phyloP scores from a whole-genome alignment of 1,284 basidiomycete genomes.

The Takashimella koratensis region DNA sequence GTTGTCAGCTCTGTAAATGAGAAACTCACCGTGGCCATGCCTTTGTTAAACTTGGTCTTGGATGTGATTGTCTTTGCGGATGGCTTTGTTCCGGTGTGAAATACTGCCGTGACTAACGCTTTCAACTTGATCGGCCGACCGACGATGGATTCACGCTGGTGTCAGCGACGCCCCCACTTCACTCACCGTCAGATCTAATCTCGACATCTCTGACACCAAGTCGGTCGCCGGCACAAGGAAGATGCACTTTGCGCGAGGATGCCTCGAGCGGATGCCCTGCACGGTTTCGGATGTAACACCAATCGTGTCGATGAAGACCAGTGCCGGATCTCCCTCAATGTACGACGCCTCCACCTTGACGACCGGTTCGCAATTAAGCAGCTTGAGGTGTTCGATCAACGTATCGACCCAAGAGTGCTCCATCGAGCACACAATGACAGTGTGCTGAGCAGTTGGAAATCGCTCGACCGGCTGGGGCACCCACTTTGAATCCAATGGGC shows the following conservation, averaged over 20 bases:
- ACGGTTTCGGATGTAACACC: slow-evolving; percentile 9
- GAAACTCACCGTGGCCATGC: slow-evolving; percentile 2
- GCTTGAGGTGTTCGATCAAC: slow-evolving; percentile 17
- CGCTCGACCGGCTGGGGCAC: slow-evolving; percentile 4
- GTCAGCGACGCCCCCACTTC: background rate
- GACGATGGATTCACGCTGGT: slow-evolving; percentile 32
- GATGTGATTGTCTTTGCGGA: background rate
- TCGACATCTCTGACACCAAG: slow-evolving; percentile 9
- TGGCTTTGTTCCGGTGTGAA: background rate
- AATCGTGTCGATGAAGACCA: slow-evolving; percentile 19
- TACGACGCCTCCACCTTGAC: background rate
- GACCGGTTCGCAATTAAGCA: slow-evolving; percentile 21
- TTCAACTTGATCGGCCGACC: slow-evolving; percentile 40
- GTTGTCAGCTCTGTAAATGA: background rate
- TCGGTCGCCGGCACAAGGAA: slow-evolving; percentile 28
- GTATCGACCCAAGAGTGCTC: background rate
- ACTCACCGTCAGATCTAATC: background rate
- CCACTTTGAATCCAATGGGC: slow-evolving; percentile 18
- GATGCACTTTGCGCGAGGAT: slow-evolving; percentile 23
- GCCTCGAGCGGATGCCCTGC: slow-evolving; percentile 13
- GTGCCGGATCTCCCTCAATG: background rate
- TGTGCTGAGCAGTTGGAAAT: slow-evolving; percentile 7
- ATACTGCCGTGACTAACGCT: slow-evolving; percentile 29
- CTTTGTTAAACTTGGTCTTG: slow-evolving; percentile 10
- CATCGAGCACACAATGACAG: background rate